These are phyloP conservation scores for Cryptosporidium ryanae DNA, from an alignment of 169 alveolate genomes.

Conservation along the genomic window DNA sequence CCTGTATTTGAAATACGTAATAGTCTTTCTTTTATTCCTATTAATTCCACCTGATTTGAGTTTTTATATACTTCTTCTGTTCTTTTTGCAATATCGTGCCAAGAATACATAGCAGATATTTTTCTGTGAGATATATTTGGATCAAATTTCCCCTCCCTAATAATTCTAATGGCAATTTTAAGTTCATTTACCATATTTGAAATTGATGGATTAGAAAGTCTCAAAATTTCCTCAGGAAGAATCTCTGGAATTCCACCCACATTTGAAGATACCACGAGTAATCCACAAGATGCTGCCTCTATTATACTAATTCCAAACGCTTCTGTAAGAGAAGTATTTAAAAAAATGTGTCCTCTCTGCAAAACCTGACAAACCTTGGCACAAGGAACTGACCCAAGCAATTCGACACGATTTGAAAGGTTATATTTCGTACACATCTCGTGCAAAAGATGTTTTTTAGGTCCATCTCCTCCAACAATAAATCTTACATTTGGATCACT, in stretches of 20 bases:
- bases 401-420: conserved; percentile 92
- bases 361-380: conserved; percentile 93
- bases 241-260: conserved; percentile 99
- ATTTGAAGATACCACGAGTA: conserved; percentile 95
- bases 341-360: conserved; percentile 97
- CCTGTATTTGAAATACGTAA: conserved; percentile 75
- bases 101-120: conserved; percentile 83
- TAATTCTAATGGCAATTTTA: conserved; percentile 83
- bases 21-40: conserved; percentile 70
- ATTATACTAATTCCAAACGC: conserved; percentile 98
- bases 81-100: conserved; percentile 88
- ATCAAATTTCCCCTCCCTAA: conserved; percentile 80
- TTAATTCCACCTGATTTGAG: conserved; percentile 22
- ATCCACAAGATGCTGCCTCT: conserved; percentile 99
- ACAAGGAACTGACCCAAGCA: conserved; percentile 93
- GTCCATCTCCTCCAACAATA: conserved; percentile 98
- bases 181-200: conserved; percentile 81
- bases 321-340: conserved; percentile 97
- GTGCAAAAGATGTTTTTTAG: conserved; percentile 91
- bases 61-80: conserved; percentile 84
- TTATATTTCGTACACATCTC: conserved; percentile 93
- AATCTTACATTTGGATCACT: conserved; percentile 91
- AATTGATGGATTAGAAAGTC: conserved; percentile 87
- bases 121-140: conserved; percentile 81
- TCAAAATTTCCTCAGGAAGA: conserved; percentile 86